A percentile compares a stretch with the other conserved stretches of the same genome.
phyloP scores from a whole-genome alignment of 2,329 filamentous ascomycete genomes.

The Arthrobotrys sphaeroides region DNA sequence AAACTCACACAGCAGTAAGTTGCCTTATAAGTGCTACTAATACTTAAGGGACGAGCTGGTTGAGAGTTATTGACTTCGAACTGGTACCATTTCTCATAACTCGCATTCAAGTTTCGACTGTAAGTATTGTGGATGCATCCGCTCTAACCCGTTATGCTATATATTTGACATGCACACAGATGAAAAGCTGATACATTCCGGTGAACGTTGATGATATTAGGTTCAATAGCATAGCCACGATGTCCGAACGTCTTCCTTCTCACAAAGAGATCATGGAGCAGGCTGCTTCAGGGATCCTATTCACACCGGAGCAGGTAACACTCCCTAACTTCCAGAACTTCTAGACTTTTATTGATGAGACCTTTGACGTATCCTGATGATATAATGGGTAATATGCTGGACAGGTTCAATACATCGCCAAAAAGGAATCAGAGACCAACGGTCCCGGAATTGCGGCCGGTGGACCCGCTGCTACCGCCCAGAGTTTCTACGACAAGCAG shows the following conservation, averaged over 20 bases:
- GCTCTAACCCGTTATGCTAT: too few relatives aligned
- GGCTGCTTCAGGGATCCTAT: constrained; percentile 56
- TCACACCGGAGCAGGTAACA: constrained; percentile 54
- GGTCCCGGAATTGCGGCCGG: constrained; percentile 59
- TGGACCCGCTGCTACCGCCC: constrained; percentile 59
- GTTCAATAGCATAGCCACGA: not conserved
- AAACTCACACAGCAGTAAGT: too few relatives aligned
- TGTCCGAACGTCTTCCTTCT: constrained; percentile 53
- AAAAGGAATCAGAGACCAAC: constrained; percentile 59
- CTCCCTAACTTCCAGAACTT: too few relatives aligned
- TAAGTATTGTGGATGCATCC: too few relatives aligned
- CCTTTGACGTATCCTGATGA: too few relatives aligned
- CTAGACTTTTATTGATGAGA: too few relatives aligned
- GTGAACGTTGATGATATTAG: not conserved
- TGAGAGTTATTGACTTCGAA: too few relatives aligned
- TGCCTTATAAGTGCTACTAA: too few relatives aligned
- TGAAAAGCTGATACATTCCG: not conserved
- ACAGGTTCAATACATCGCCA: constrained; percentile 47
- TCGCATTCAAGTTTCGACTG: too few relatives aligned
- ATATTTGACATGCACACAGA: not conserved
- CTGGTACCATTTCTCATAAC: too few relatives aligned
- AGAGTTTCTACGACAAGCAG: constrained; percentile 60
- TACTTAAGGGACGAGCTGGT: too few relatives aligned
- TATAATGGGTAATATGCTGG: too few relatives aligned
- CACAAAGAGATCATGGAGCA: constrained; percentile 54